Evolutionary conservation across 1,284 basidiomycete species (phyloP).

Genomic region (Mycosarcoma maydis): DNA sequence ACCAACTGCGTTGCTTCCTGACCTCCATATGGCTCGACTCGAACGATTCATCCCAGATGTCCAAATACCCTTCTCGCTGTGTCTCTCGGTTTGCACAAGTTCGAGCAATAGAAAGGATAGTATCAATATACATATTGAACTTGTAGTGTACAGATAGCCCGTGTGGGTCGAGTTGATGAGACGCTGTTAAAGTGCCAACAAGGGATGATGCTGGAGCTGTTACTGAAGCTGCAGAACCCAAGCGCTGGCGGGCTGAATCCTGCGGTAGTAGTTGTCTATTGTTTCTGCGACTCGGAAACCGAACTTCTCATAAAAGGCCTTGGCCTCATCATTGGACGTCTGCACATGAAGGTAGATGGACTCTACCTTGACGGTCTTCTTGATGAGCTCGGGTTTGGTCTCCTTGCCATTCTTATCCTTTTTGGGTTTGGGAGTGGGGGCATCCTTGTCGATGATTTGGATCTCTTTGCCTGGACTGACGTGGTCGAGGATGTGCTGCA

Average conservation of each 20-base stretch:
- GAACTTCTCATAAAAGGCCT: slow-evolving; percentile 66
- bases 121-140: slow-evolving; percentile 1
- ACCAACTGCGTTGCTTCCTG: too few relatives aligned
- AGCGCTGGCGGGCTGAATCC: slow-evolving; percentile 65
- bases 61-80: too few relatives aligned
- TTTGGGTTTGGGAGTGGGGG: slow-evolving; percentile 20
- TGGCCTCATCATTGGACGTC: slow-evolving; percentile 66
- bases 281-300: slow-evolving; percentile 65
- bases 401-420: slow-evolving; percentile 58
- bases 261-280: slow-evolving; percentile 61
- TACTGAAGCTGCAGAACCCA: slow-evolving; percentile 64
- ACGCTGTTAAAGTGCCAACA: too few relatives aligned
- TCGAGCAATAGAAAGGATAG: too few relatives aligned
- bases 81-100: too few relatives aligned
- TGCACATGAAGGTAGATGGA: slow-evolving; percentile 68
- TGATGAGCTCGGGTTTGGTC: slow-evolving; percentile 35
- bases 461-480: slow-evolving; percentile 60
- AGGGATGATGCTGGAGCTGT: too few relatives aligned
- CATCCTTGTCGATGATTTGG: slow-evolving; percentile 30
- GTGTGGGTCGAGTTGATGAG: not conserved
- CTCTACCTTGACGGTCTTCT: slow-evolving; percentile 49
- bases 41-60: too few relatives aligned
- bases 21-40: too few relatives aligned
- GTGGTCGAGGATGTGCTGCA: slow-evolving; percentile 63
- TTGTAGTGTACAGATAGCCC: slow-evolving; percentile 10